These are phyloP conservation scores for Jamesozyma spencerorum DNA, from an alignment of 805 yeast species.

Conservation along the genomic window DNA sequence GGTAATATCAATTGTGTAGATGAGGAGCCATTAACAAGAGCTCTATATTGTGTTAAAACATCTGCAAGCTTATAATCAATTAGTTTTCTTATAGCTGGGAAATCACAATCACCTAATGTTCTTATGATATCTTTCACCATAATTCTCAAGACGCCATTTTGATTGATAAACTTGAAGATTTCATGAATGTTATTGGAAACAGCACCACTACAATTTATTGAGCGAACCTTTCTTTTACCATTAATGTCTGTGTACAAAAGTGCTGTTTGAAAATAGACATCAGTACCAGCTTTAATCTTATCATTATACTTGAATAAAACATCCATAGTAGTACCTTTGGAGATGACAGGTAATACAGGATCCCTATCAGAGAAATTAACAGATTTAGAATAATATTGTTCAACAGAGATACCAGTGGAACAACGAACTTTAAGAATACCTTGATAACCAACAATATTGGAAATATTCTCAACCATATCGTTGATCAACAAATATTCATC, in stretches of 20 bases:
- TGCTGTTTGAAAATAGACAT: conserved; percentile 88
- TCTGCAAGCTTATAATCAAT: conserved; percentile 46
- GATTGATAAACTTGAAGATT: conserved; percentile 72
- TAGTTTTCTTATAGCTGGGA: conserved; percentile 42
- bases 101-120: conserved; percentile 35
- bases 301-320: conserved; percentile 73
- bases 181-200: conserved; percentile 66
- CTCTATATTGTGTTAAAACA: conserved; percentile 51
- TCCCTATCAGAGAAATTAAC: conserved; percentile 39
- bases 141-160: conserved; percentile 50
- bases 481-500: conserved; percentile 62
- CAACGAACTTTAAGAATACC: conserved; percentile 78
- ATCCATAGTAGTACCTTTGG: conserved; percentile 55
- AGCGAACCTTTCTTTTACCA: conserved; percentile 78
- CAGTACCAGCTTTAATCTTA: conserved; percentile 50
- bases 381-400: conserved; percentile 60
- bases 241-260: conserved; percentile 67
- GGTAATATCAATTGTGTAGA: conserved; percentile 63
- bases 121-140: conserved; percentile 42
- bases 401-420: conserved; percentile 77
- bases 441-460: conserved; percentile 57
- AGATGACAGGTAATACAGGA: conserved; percentile 61
- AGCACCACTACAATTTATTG: conserved; percentile 74
- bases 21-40: conserved; percentile 35
- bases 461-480: conserved; percentile 46